Base-by-base conservation (phyloP, 2,329 filamentous ascomycete species). In the Zopfia rhizophila region DNA sequence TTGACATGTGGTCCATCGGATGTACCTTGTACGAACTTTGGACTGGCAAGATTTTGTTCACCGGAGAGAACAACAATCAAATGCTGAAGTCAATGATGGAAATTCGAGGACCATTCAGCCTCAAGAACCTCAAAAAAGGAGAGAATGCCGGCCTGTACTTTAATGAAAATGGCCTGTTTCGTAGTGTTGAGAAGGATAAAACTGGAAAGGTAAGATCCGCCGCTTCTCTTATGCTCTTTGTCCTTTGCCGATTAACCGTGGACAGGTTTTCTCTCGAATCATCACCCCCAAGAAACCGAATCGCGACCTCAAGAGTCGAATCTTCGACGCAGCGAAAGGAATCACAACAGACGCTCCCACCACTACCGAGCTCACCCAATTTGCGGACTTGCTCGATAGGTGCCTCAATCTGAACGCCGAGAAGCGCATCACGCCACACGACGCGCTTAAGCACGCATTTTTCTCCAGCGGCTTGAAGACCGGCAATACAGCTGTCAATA, bases 71-170 rank as follows among this genome's bases (percentile, higher is more conserved):
- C 75, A 99, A 99, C 78, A 99, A 99, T 68, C 91, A 96, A 75
- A 99, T 99, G 94, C 83, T 99, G 49, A 89, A 90, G 54, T 87
- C 89, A 14, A 96, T 99, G 61, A 96, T 97, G 86, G 93, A 99
- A 69, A 91, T 93, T 61, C 87, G 95, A 35, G 94, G 94, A 63
- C 95, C 92, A 72, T 87, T 97, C 53, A 92, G 90, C 21, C 85
- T 89, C 33, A 97, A 97, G 72, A 80, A 97, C 52, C 86, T 96
- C 63, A 91, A 90, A 61, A 88, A 89, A 39, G 91, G 92, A 3
- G 82, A 90, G 55, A 81, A 95, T 50, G 85, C 87, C 11, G 81
- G 82, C 29, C 78, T 87, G 65, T 90, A 96, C 72, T 97, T 96
- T 70, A 90, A 96, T 66, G 88, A 91, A 45, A 79, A 88, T 73